Percentiles rank a stretch among this genome's conserved stretches.
Conservation (phyloP, 495 filamentous ascomycete genomes). For the Penicillium nucicola region DNA sequence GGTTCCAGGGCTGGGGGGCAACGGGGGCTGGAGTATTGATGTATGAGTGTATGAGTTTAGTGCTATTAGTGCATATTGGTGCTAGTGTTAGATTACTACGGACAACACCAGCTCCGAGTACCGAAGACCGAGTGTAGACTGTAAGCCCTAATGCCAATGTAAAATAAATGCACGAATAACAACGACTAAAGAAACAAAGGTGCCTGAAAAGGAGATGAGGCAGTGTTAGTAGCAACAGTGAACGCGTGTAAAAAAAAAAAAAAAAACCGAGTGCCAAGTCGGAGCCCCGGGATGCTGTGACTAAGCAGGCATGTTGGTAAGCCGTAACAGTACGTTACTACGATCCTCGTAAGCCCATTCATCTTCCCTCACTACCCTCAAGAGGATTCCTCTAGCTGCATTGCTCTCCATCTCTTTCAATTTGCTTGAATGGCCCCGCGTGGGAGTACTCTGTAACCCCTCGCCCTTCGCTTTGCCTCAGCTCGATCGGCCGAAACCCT, state of each 20-base stretch:
- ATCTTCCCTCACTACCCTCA: conserved; percentile 3
- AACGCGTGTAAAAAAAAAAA: conserved; percentile 6
- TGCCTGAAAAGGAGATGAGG: neutral
- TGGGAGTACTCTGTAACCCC: conserved; percentile 1
- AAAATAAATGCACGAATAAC: neutral
- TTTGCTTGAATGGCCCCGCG: conserved; percentile 5
- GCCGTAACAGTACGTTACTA: conserved; percentile 1
- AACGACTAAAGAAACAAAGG: neutral
- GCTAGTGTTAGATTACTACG: conserved; percentile 3
- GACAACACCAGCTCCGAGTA: conserved; percentile 1
- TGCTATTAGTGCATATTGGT: no score
- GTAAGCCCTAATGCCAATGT: neutral
- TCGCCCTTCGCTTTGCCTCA: neutral
- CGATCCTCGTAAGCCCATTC: neutral
- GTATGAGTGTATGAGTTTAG: no score
- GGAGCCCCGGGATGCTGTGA: neutral
- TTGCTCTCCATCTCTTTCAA: neutral
- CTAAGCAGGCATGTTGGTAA: conserved; percentile 3
- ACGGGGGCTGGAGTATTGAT: conserved; percentile 14
- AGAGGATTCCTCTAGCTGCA: neutral
- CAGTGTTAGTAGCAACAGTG: neutral
- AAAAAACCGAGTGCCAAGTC: neutral
- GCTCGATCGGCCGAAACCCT: conserved; percentile 3
- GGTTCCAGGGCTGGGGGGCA: conserved; percentile 5
- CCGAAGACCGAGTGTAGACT: neutral